A percentile compares a stretch with the other conserved stretches of the same genome.
Evolutionary conservation across 306 rosid genomes (phyloP).

Genomic region (Acacia acuminata): DNA sequence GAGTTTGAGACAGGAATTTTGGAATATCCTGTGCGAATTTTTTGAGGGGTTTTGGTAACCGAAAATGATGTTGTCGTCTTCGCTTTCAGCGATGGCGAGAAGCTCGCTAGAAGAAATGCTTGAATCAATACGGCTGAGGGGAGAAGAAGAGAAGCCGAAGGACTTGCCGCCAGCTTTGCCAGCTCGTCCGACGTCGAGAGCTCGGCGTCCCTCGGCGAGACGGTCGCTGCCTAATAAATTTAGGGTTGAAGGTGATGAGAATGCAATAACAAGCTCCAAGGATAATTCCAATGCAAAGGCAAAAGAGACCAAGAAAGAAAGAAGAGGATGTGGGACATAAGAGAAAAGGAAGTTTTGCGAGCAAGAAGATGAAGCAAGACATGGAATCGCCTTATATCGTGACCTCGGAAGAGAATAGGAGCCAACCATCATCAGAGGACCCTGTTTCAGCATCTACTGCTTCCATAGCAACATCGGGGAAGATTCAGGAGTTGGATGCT

Average conservation of each 20-base stretch:
- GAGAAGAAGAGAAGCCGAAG: conserved; percentile 73
- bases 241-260: conserved; percentile 36
- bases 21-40: conserved; percentile 16
- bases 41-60: background rate
- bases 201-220: conserved; percentile 72
- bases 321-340: conserved; percentile 41
- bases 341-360: conserved; percentile 57
- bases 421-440: conserved; percentile 21
- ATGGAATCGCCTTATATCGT: conserved; percentile 71
- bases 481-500: conserved; percentile 43
- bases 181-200: conserved; percentile 74
- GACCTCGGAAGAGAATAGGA: conserved; percentile 37
- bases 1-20: conserved; percentile 33
- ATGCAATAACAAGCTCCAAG: conserved; percentile 23
- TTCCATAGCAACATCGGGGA: conserved; percentile 35
- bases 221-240: conserved; percentile 67
- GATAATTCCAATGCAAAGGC: conserved; percentile 27
- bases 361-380: conserved; percentile 57
- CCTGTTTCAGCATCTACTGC: conserved; percentile 37
- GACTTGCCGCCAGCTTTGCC: conserved; percentile 98
- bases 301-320: conserved; percentile 45
- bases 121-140: conserved; percentile 81
- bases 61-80: conserved; percentile 65
- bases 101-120: conserved; percentile 98
- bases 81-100: conserved; percentile 63